Conservation (phyloP, 2,329 filamentous ascomycete species). For the Fusarium neocosmosporiellum region DNA sequence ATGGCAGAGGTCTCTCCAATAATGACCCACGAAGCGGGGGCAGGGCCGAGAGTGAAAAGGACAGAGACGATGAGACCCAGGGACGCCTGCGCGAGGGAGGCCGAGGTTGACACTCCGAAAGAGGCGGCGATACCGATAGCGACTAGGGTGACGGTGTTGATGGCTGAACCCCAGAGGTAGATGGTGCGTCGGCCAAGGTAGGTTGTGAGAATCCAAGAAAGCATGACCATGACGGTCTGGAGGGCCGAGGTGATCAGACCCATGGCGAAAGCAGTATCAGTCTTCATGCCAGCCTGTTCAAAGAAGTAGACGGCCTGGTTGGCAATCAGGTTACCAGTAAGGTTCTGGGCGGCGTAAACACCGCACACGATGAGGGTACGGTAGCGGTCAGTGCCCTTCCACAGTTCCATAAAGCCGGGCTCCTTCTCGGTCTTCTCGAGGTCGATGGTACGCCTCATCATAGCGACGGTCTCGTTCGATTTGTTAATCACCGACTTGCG, state of each 20-base stretch:
- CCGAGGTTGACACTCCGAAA: slow-evolving; percentile 51
- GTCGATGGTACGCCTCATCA: slow-evolving; percentile 68
- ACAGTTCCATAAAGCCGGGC: slow-evolving; percentile 63
- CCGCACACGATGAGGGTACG: slow-evolving; percentile 67
- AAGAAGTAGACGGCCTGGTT: slow-evolving; percentile 73
- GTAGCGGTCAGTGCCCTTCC: slow-evolving; percentile 64
- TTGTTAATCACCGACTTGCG: slow-evolving; percentile 34
- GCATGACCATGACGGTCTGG: slow-evolving; percentile 71
- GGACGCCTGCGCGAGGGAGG: slow-evolving; percentile 67
- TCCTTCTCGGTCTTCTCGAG: slow-evolving; percentile 57
- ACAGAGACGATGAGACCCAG: slow-evolving; percentile 74
- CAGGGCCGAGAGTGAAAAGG: slow-evolving; percentile 70
- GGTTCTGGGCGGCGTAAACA: slow-evolving; percentile 69
- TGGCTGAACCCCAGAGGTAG: slow-evolving; percentile 69
- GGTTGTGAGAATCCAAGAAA: slow-evolving; percentile 74
- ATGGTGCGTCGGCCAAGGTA: slow-evolving; percentile 73
- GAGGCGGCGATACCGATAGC: slow-evolving; percentile 70
- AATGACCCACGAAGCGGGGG: slow-evolving; percentile 73
- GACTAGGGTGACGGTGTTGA: slow-evolving; percentile 66
- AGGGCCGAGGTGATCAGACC: slow-evolving; percentile 74
- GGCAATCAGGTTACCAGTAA: slow-evolving; percentile 70
- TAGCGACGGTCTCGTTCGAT: slow-evolving; percentile 57
- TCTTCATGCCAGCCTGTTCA: slow-evolving; percentile 66
- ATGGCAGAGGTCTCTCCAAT: slow-evolving; percentile 75
- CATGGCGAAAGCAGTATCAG: slow-evolving; percentile 67